phyloP scores from a whole-genome alignment of 805 yeast genomes.

The Cyberlindnera nakhonratchasimensis region DNA sequence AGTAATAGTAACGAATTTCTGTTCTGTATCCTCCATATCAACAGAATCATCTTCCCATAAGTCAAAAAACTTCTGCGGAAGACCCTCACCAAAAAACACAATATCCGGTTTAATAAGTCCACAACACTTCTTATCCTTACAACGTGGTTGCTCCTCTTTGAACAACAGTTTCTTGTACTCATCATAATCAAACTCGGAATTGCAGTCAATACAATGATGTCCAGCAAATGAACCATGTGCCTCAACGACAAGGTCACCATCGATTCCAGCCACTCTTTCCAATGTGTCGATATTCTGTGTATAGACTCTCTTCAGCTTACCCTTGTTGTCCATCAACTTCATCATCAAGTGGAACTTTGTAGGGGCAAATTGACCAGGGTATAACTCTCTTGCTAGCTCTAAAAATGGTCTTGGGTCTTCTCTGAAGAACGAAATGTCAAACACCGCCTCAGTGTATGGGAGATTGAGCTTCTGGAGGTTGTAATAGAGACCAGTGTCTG shows the following conservation, averaged over 20 bases:
- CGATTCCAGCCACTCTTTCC: constrained; percentile 80
- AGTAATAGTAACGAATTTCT: constrained; percentile 69
- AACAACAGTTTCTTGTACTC: constrained; percentile 41
- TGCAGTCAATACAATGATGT: constrained; percentile 81
- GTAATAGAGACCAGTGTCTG: constrained; percentile 83
- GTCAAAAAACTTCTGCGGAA: constrained; percentile 69
- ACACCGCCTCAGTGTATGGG: constrained; percentile 95
- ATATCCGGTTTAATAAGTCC: constrained; percentile 91
- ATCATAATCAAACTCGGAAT: constrained; percentile 46
- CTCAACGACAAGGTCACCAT: constrained; percentile 63
- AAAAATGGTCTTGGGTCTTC: constrained; percentile 82
- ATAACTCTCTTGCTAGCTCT: constrained; percentile 75
- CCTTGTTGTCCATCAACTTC: constrained; percentile 61
- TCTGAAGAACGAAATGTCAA: constrained; percentile 79
- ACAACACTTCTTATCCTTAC: constrained; percentile 48
- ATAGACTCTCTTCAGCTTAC: constrained; percentile 63
- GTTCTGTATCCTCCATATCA: constrained; percentile 18
- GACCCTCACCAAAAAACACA: constrained; percentile 88
- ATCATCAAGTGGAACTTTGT: constrained; percentile 78
- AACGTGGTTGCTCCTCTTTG: constrained; percentile 38
- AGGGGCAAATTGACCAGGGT: constrained; percentile 85
- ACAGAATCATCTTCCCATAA: constrained; percentile 55
- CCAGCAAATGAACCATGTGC: constrained; percentile 94
- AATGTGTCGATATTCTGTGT: constrained; percentile 94
- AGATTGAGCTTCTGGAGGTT: constrained; percentile 69